Evolutionary conservation across 768 basidiomycete genomes (phyloP), one percentile per base, ranked within the genome.

Genomic region (Agrocybe pediades): DNA sequence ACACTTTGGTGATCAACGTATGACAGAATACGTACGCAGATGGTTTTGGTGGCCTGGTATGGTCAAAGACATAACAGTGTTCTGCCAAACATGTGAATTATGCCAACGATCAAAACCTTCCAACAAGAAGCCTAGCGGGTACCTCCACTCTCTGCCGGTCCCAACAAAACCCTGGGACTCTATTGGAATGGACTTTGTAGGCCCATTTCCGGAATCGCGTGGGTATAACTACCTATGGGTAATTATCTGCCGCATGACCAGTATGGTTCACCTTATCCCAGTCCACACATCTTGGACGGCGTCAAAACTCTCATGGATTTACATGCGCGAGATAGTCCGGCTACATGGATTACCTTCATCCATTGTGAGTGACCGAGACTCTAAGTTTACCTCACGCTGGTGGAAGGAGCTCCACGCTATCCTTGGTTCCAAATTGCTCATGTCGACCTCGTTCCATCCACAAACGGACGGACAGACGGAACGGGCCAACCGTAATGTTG

Each of bases 401-500:
- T 66, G 64, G 58, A 23, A 26, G 27, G 62, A 63, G 20, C 46
- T 68, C 0, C 65, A 66, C 50, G 40, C 42, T 19, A 43, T 70
- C 0, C 15, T 73, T 5, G 69, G 74, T 1, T 58, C 67, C 0
- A 63, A 67, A 24, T 58, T 75, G 0, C 43, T 63, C 0, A 69
- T 77, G 67, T 76, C 63, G 2, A 73, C 63, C 6, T 70, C 72
- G 0, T 77, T 70, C 51, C 77, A 78, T 48, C 75, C 72, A 77
- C 66, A n/a, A n/a, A n/a, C n/a, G n/a, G n/a, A n/a, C n/a, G n/a
- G n/a, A n/a, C n/a, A n/a, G n/a, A n/a, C n/a, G 0, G 64, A 69
- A 57, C 50, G 64, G 8, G 64, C 60, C 0, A 75, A 70, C 33
- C 39, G 63, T 0, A 60, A 45, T 16, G 53, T 76, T 1, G 60